phyloP scores from a whole-genome alignment of 495 filamentous ascomycete genomes.

The Neurospora terricola region DNA sequence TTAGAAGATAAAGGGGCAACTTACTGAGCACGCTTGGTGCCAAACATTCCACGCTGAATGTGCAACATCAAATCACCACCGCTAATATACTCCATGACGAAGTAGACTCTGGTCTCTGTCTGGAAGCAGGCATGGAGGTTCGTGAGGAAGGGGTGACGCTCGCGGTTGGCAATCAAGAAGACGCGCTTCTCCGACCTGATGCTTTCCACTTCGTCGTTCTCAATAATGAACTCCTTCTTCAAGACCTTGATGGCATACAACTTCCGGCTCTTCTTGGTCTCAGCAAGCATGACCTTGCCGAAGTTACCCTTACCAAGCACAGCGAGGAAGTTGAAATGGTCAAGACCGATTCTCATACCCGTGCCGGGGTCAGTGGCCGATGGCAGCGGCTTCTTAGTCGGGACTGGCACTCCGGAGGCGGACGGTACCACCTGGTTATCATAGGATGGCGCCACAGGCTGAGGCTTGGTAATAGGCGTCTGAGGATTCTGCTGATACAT shows the following conservation, averaged over 20 bases:
- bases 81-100: conserved; percentile 99
- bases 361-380: conserved; percentile 53
- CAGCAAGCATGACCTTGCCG: conserved; percentile 98
- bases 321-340: conserved; percentile 98
- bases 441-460: conserved; percentile 26
- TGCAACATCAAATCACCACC: conserved; percentile 99
- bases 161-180: conserved; percentile 94
- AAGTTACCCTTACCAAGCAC: conserved; percentile 99
- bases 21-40: conserved; percentile 81
- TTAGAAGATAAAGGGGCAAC: neutral
- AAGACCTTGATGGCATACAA: conserved; percentile 98
- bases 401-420: conserved; percentile 25
- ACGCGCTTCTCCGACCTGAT: conserved; percentile 96
- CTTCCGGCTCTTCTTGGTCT: conserved; percentile 85
- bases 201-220: conserved; percentile 99
- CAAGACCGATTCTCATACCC: conserved; percentile 77
- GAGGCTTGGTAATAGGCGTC: conserved; percentile 24
- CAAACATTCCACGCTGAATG: conserved; percentile 94
- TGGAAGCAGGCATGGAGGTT: conserved; percentile 98
- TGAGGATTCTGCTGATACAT: conserved; percentile 13
- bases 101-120: conserved; percentile 96
- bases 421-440: conserved; percentile 16
- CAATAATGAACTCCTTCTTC: conserved; percentile 99
- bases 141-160: conserved; percentile 91
- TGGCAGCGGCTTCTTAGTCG: conserved; percentile 42